Base-by-base conservation (phyloP, 2,329 filamentous ascomycete genomes). In the Metarhizium anisopliae region DNA sequence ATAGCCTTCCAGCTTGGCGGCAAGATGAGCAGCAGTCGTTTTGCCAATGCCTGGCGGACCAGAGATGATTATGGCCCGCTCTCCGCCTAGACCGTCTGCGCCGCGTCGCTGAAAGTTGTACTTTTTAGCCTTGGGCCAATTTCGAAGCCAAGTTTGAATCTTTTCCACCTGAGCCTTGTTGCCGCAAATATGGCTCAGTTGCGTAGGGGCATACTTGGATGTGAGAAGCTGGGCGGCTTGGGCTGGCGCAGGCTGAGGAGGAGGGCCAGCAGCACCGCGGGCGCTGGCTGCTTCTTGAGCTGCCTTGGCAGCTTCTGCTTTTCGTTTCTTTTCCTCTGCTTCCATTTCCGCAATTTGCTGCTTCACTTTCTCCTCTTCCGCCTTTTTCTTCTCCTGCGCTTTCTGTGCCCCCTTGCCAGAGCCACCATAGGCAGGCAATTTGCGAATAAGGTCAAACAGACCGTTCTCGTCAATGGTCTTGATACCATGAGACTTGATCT, bases 41-140 rank as follows among this genome's bases (percentile, higher is more conserved):
- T 99, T 99, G 62, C 94, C 94, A 61, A 99, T 96, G 18, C 94
- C 94, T 35, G 94, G 94, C 16, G 94, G 93, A 0, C 94, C 94
- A 62, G 95, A 92, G 55, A 99, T 86, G 68, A 97, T 95, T 61
- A 97, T 86, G n/a, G 93, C 90, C 60, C 94, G 86, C 64, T 87
- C 89, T 0, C 80, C 80, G 38, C 93, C 93, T 68, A 86, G 86
- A 2, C 92, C 94, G 70, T 97, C 92, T 10, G 87, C 80, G 0
- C 94, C 94, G 57, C 85, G 83, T 64, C 86, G 83, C 68, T 91
- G 87, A 71, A 99, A 99, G 53, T 87, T 79, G 58, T 83, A 87
- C 67, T 89, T 90, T 56, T 89, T 86, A 55, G 83, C 84, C 68
- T 87, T 89, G 20, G 82, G 82, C 84, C 93, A 99, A 60, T 85